Base-by-base conservation (phyloP, 2,329 filamentous ascomycete species). In the Venturia pyrina region DNA sequence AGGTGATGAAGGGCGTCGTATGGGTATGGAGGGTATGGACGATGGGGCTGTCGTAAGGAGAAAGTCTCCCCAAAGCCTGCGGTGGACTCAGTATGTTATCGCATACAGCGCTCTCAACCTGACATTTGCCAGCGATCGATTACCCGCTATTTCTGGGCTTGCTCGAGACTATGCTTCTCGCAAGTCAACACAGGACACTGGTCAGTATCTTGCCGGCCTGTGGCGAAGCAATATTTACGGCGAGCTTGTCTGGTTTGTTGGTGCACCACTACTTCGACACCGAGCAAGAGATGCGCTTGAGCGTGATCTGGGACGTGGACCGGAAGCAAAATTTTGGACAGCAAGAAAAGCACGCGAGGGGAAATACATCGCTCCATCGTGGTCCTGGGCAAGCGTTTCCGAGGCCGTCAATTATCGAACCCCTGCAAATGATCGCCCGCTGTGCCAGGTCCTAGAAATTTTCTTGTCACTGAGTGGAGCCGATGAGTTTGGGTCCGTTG, bases 341-440 rank as follows among this genome's bases (percentile, higher is more conserved):
- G 34, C 32, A 17, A 44, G 57, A 37, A 34, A 24, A 32, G 40
- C 21, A 19, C 43, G 48, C 2, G 17, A 37, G 44, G 10, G 32
- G 19, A 21, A 50, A n/a, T 66, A 66, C 21, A 8, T 66, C 8
- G 65, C 65, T 4, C 65, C 65, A 5, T 65, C 61, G 32, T 66
- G 65, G 65, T 66, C 65, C 5, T 66, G 65, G 65, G 61, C 44
- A 21, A 67, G 64, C 34, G 48, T 65, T 8, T 50, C 43, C 17
- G 63, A 53, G 15, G 19, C 62, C 24, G 28, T 64, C 41, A 64
- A 15, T 32, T 64, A 62, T 24, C 53, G 53, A 59, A 32, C 53
- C 5, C 53, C 53, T 32, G 53, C 37, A 6, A 32, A 59, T 19
- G 37, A 59, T 28, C 53, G 53, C 13, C 28, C 53, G 11, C 13